A percentile compares a stretch with the other conserved stretches of the same genome.
These are phyloP conservation scores for Circinella umbellata DNA, from an alignment of 371 early-diverging fungal species.

Conservation along the genomic window DNA sequence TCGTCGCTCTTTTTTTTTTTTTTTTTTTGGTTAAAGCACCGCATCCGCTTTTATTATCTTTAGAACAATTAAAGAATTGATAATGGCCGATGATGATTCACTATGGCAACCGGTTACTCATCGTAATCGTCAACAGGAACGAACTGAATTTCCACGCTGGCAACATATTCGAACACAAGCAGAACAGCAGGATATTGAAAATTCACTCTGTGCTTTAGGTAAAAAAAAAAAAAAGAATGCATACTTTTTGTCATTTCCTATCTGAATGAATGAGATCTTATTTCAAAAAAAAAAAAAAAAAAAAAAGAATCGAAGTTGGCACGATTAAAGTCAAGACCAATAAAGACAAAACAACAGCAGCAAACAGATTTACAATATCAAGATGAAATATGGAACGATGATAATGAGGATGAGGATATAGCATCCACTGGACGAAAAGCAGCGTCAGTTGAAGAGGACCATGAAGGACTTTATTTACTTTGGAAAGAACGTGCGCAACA, in stretches of 20 bases:
- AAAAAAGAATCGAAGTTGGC: constrained; percentile 13
- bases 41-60: neutral
- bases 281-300: neutral
- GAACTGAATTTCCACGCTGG: constrained; percentile 6
- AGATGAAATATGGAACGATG: constrained; percentile 1
- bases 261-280: no score
- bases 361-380: neutral
- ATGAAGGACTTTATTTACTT: constrained; percentile 25
- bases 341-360: neutral
- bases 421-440: neutral
- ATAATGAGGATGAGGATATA: constrained; percentile 5
- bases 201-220: constrained; percentile 15
- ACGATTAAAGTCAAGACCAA: neutral
- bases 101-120: neutral
- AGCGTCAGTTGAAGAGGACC: constrained; percentile 11
- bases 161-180: constrained; percentile 3
- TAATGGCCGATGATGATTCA: neutral
- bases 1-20: neutral
- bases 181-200: constrained; percentile 9
- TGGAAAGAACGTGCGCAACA: constrained; percentile 14
- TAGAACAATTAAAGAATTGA: neutral
- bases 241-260: neutral
- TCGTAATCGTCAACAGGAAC: neutral
- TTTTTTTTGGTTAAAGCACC: neutral
- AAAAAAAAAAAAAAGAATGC: neutral